Evolutionary conservation across 768 basidiomycete species (phyloP), one percentile per base, ranked within the genome.

Genomic region (Glaciozyma antarctica): DNA sequence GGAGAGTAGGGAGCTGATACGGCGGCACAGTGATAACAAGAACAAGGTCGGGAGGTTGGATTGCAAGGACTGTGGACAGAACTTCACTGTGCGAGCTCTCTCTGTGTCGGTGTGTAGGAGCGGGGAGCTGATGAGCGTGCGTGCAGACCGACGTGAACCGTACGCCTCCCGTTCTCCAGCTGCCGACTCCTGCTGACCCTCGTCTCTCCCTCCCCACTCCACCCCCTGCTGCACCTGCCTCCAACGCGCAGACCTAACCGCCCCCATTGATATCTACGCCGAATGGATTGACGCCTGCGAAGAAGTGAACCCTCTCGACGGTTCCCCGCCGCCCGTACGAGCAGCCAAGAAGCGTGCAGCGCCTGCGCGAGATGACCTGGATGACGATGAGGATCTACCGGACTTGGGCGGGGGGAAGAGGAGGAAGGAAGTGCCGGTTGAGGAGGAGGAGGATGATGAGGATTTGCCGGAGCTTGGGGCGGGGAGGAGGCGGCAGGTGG

Each of bases 261-360:
- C 68, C 47, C 62, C 69, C 19, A 63, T 70, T 44, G 69, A 70
- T 60, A 30, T 70, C 21, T 70, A 68, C 52, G 64, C 69, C 10
- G 51, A 68, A 52, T 70, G 69, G 69, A 70, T 70, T 24, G 69
- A 70, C 58, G 69, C 67, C 15, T 63, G 62, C 49, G 68, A 68
- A 32, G 61, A 43, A 10, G 69, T 62, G 54, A 69, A 69, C 61
- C 32, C 34, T 3, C 24, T 22, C 30, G 59, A 60, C 43, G 53
- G 28, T 30, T 48, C 53, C 53, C 13, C 38, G 15, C 24, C 38
- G 15, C 10, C 28, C 13, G 34, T 0, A 5, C 8, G n/a, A 2
- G 34, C 43, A 8, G 5, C 22, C 24, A 22, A 12, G 47, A 48
- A 34, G 19, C 5, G 3, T 3, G 47, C 34, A 16, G 61, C 28